phyloP scores from a whole-genome alignment of 495 filamentous ascomycete species.

The Tuber magnatum region DNA sequence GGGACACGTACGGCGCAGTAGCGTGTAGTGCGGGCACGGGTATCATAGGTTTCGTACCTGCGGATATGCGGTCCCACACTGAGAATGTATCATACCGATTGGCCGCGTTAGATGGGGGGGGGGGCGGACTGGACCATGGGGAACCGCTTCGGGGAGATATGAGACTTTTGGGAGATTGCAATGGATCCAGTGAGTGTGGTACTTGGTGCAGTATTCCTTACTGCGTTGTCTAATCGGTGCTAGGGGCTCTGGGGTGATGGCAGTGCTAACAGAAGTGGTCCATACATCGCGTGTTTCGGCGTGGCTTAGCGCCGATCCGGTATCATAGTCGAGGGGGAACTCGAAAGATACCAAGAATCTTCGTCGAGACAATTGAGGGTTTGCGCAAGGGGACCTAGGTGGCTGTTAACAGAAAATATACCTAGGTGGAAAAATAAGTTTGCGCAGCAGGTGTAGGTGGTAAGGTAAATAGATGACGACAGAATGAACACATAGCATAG shows the following conservation, averaged over 20 bases:
- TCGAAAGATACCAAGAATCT: background rate
- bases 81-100: background rate
- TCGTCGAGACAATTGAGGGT: too few relatives aligned
- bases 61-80: background rate
- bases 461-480: too few relatives aligned
- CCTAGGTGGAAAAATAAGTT: too few relatives aligned
- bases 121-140: background rate
- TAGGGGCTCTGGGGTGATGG: too few relatives aligned
- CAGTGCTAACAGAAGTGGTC: background rate
- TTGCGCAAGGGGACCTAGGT: too few relatives aligned
- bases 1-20: background rate
- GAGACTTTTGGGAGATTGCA: background rate
- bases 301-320: background rate
- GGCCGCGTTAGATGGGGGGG: background rate
- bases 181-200: background rate
- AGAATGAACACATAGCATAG: too few relatives aligned
- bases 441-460: too few relatives aligned
- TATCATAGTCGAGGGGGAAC: background rate
- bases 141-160: background rate
- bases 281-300: background rate
- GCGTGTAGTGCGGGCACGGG: background rate
- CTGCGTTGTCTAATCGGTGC: background rate
- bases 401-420: too few relatives aligned
- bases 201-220: background rate
- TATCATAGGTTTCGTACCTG: background rate